These are phyloP conservation scores for Ogataea pignaliae DNA, from an alignment of 805 yeast genomes.

Conservation along the genomic window DNA sequence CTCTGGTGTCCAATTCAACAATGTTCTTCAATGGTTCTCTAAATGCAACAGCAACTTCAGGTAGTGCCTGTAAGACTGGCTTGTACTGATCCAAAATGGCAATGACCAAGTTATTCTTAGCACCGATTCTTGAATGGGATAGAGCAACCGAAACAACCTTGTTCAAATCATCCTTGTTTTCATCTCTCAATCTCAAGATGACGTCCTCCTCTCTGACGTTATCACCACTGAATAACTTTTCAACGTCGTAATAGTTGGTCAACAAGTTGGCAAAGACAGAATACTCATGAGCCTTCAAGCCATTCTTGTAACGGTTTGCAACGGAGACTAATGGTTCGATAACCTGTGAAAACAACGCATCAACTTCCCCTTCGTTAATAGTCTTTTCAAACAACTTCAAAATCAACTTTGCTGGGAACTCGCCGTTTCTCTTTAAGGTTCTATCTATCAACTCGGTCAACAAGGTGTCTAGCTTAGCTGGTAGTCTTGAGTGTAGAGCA, in stretches of 20 bases:
- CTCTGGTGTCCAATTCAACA: conserved; percentile 85
- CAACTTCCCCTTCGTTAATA: conserved; percentile 42
- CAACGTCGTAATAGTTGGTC: conserved; percentile 71
- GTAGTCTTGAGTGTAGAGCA: conserved; percentile 89
- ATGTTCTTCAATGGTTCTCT: conserved; percentile 69
- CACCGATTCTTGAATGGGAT: conserved; percentile 90
- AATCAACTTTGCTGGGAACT: conserved; percentile 91
- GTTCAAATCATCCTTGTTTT: conserved; percentile 68
- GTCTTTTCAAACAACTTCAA: conserved; percentile 66
- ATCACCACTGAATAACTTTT: conserved; percentile 70
- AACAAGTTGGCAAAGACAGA: conserved; percentile 65
- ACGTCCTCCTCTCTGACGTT: conserved; percentile 85
- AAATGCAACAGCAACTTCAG: conserved; percentile 62
- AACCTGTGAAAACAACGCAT: conserved; percentile 47
- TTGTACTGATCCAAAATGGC: conserved; percentile 83
- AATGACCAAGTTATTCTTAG: conserved; percentile 84
- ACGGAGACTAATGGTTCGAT: conserved; percentile 72
- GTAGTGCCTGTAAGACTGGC: conserved; percentile 68
- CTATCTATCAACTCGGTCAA: conserved; percentile 65
- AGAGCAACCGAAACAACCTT: conserved; percentile 70
- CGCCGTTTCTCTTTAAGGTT: conserved; percentile 59
- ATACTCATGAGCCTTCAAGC: conserved; percentile 82
- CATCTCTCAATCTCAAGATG: conserved; percentile 81
- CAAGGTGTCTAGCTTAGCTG: conserved; percentile 66
- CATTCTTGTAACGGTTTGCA: conserved; percentile 65